These are phyloP conservation scores for Boletellus ananiceps DNA, from an alignment of 768 basidiomycete species.

Conservation along the genomic window DNA sequence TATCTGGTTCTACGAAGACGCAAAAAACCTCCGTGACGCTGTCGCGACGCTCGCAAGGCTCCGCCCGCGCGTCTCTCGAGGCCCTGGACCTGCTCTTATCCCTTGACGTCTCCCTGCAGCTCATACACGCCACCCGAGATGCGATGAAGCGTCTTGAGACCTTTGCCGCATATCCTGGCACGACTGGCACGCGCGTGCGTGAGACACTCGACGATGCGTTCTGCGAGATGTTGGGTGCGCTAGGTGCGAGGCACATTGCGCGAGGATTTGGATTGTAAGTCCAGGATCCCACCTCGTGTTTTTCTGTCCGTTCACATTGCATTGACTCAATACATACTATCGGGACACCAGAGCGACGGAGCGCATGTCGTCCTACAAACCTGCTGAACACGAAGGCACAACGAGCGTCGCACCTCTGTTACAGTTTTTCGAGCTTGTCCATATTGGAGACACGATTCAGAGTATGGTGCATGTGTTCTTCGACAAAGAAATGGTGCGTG, in stretches of 20 bases:
- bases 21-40: neutral
- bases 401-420: constrained; percentile 86
- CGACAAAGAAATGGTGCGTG: constrained; percentile 84
- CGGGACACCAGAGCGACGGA: constrained; percentile 63
- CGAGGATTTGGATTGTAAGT: constrained; percentile 75
- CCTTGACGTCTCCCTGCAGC: constrained; percentile 82
- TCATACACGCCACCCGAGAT: constrained; percentile 92
- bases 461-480: constrained; percentile 98
- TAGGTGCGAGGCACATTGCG: constrained; percentile 74
- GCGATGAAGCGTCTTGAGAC: constrained; percentile 89
- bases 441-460: constrained; percentile 95
- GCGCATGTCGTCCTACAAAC: constrained; percentile 86
- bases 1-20: neutral
- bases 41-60: constrained; percentile 18
- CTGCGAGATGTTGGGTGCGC: constrained; percentile 71
- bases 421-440: constrained; percentile 97
- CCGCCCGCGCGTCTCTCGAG: constrained; percentile 8
- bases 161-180: constrained; percentile 82
- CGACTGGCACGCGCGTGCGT: constrained; percentile 79
- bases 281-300: neutral
- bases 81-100: constrained; percentile 85
- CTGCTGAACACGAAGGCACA: constrained; percentile 78
- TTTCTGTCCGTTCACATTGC: neutral
- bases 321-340: neutral
- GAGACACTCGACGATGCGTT: constrained; percentile 96